Percentiles rank a stretch among this genome's conserved stretches.
Evolutionary conservation across 306 rosid genomes (phyloP).

Genomic region (Prinsepia uniflora): DNA sequence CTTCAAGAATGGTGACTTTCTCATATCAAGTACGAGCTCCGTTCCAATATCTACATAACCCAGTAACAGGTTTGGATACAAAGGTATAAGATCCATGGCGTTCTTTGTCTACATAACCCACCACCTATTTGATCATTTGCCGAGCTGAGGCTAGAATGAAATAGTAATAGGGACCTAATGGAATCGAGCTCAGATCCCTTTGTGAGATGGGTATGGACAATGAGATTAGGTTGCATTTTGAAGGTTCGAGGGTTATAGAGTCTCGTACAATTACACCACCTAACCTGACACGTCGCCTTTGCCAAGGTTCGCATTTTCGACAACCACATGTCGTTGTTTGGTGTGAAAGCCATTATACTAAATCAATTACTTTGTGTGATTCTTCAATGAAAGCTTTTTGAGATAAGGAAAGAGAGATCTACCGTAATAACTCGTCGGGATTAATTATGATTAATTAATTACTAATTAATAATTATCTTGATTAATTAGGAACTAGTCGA

Average conservation of each 20-base stretch:
- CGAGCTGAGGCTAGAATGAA: background rate
- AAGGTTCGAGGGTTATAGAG: too few species aligned
- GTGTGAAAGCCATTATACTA: background rate
- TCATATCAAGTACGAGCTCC: constrained; percentile 43
- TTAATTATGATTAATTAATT: too few species aligned
- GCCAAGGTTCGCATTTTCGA: constrained; percentile 2
- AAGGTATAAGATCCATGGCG: constrained; percentile 40
- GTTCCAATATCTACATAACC: constrained; percentile 42
- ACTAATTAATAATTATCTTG: too few species aligned
- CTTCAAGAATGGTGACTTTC: constrained; percentile 50
- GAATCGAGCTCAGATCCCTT: constrained; percentile 35
- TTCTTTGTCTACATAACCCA: constrained; percentile 40
- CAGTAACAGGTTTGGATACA: constrained; percentile 37
- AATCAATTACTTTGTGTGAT: background rate
- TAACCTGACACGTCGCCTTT: background rate
- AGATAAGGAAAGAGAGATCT: too few species aligned
- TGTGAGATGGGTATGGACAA: too few species aligned
- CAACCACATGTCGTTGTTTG: background rate
- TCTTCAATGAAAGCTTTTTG: constrained; percentile 10
- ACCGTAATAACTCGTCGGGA: too few species aligned
- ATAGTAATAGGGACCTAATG: constrained; percentile 18
- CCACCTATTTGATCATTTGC: background rate
- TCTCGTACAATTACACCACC: background rate
- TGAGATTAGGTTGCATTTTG: too few species aligned
- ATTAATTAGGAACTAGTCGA: too few species aligned